Conservation (phyloP, 73 alveolate genomes). For the Paramecium tetraurelia region DNA sequence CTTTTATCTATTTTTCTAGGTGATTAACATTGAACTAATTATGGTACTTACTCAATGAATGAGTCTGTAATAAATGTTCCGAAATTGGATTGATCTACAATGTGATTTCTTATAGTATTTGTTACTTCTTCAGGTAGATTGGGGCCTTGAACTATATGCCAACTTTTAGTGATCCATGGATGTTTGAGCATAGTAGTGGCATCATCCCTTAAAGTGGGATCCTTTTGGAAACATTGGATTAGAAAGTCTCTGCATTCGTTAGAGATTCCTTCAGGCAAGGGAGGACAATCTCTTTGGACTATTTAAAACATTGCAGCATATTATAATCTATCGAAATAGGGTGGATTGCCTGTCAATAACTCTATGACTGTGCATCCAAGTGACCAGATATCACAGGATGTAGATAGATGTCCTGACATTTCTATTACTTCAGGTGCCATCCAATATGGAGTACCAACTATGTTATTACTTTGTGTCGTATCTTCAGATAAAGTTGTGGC, state of each 20-base stretch:
- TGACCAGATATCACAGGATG: constrained; percentile 96
- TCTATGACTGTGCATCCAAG: constrained; percentile 97
- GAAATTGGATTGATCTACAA: constrained; percentile 43
- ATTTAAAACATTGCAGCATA: constrained; percentile 87
- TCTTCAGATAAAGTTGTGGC: constrained; percentile 85
- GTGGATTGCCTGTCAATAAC: constrained; percentile 94
- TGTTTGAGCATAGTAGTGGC: constrained; percentile 89
- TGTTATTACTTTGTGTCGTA: constrained; percentile 77
- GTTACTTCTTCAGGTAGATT: constrained; percentile 68
- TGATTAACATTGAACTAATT: background rate
- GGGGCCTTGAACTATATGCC: constrained; percentile 3
- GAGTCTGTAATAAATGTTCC: constrained; percentile 9
- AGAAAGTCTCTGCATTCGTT: constrained; percentile 88
- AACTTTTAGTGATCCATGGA: constrained; percentile 79
- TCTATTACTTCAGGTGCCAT: constrained; percentile 99
- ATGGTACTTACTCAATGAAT: constrained; percentile 24
- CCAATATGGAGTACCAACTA: constrained; percentile 97
- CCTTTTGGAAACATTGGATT: constrained; percentile 86
- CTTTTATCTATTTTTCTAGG: background rate
- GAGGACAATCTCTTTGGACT: constrained; percentile 91
- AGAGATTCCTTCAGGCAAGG: constrained; percentile 86
- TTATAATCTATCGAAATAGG: constrained; percentile 87
- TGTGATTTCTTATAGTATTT: constrained; percentile 68
- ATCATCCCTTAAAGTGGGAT: constrained; percentile 86
- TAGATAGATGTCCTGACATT: constrained; percentile 84